Conservation (phyloP, 202 grass and related monocot species). For the Elaeis oleifera region DNA sequence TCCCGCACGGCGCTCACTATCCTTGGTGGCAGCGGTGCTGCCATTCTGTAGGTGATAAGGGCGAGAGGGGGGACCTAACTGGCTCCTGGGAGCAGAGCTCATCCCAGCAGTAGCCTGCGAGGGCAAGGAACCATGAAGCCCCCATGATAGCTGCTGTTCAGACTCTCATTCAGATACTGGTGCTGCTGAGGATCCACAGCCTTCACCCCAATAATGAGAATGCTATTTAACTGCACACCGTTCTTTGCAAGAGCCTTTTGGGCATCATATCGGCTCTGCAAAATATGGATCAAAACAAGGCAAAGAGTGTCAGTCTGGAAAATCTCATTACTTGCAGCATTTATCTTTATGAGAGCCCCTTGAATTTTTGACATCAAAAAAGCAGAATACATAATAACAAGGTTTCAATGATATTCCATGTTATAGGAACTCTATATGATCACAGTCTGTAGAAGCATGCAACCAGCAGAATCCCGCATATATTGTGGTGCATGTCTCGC, state of each 20-base stretch:
- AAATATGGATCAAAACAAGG: constrained; percentile 3
- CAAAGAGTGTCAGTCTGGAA: constrained; percentile 13
- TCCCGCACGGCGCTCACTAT: constrained; percentile 27
- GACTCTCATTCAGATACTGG: constrained; percentile 57
- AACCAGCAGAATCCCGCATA: too few relatives aligned
- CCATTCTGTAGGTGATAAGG: constrained; percentile 44
- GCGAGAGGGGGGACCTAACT: constrained; percentile 26
- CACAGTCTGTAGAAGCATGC: too few relatives aligned
- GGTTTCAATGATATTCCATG: too few relatives aligned
- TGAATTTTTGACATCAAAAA: too few relatives aligned
- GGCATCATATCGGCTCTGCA: constrained; percentile 68
- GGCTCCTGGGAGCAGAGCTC: constrained; percentile 26
- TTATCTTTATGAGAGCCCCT: too few relatives aligned
- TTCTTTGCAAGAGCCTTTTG: constrained; percentile 73
- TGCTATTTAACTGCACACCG: constrained; percentile 64
- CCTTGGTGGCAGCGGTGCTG: constrained; percentile 7
- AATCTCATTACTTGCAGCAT: neutral
- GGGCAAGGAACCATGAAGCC: constrained; percentile 27
- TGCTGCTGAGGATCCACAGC: constrained; percentile 61
- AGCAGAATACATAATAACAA: too few relatives aligned
- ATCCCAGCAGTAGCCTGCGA: constrained; percentile 23
- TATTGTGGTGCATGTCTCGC: too few relatives aligned
- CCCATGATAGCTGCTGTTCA: constrained; percentile 30
- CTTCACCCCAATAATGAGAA: constrained; percentile 92
- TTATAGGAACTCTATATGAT: too few relatives aligned